Conservation (phyloP, 768 basidiomycete genomes). For the Lentinula boryana region DNA sequence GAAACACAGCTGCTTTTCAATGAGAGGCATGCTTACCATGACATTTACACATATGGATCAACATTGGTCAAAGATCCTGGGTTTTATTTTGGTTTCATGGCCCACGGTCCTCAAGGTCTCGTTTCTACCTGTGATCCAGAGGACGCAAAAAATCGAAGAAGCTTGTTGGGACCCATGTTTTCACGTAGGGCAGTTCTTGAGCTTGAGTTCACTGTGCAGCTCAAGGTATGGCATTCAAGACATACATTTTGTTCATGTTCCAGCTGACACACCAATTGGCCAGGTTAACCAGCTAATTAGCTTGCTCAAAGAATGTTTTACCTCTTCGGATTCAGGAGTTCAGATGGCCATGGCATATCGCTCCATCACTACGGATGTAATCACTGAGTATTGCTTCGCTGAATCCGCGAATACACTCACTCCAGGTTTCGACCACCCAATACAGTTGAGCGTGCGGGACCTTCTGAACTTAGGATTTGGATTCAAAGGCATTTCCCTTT, state of each 20-base stretch:
- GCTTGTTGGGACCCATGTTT: slow-evolving; percentile 13
- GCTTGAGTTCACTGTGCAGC: slow-evolving; percentile 7
- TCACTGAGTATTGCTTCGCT: slow-evolving; percentile 25
- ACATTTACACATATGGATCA: slow-evolving; percentile 22
- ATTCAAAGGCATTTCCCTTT: slow-evolving; percentile 18
- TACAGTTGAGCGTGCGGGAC: slow-evolving; percentile 17
- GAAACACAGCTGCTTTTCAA: slow-evolving; percentile 28
- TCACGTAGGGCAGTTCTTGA: slow-evolving; percentile 12
- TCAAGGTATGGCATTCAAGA: slow-evolving; percentile 5
- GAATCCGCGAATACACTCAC: slow-evolving; percentile 18
- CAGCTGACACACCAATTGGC: background rate
- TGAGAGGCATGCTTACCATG: slow-evolving; percentile 24
- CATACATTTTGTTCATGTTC: background rate
- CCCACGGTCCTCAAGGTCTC: background rate
- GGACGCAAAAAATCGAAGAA: slow-evolving; percentile 10
- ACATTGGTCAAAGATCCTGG: slow-evolving; percentile 18
- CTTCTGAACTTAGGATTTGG: background rate
- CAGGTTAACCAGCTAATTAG: background rate
- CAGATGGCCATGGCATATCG: slow-evolving; percentile 21
- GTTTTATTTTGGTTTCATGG: slow-evolving; percentile 3
- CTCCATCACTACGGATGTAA: slow-evolving; percentile 22
- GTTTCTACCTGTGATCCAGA: slow-evolving; percentile 1
- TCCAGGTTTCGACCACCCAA: slow-evolving; percentile 19
- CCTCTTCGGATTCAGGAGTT: slow-evolving; percentile 8
- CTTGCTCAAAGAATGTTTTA: background rate